phyloP scores from a whole-genome alignment of 2,329 filamentous ascomycete genomes.

The Aquanectria penicillioides region DNA sequence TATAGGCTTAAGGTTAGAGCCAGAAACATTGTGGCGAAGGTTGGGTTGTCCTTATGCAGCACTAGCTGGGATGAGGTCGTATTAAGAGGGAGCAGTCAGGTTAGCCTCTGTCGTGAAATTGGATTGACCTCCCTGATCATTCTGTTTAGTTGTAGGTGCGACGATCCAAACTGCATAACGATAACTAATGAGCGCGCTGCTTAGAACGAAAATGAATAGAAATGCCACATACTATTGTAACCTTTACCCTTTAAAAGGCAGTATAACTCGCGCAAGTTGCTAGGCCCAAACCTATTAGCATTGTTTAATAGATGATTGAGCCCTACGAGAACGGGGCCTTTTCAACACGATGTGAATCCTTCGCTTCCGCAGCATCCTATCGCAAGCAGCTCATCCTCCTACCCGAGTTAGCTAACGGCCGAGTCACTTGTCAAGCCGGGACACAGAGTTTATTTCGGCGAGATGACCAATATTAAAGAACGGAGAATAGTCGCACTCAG shows the following conservation, averaged over 20 bases:
- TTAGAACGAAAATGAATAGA: accelerated
- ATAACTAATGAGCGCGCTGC: background rate
- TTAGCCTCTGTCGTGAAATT: slow-evolving; percentile 42
- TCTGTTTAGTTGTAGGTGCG: slow-evolving; percentile 43
- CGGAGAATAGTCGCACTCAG: no score
- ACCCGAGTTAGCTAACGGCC: slow-evolving; percentile 4
- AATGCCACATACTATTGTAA: slow-evolving; percentile 34
- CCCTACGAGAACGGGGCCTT: slow-evolving; percentile 29
- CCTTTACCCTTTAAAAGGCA: slow-evolving; percentile 42
- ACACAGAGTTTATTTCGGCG: background rate
- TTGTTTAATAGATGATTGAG: slow-evolving; percentile 44
- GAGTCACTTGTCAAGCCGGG: background rate
- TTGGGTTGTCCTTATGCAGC: slow-evolving; percentile 44
- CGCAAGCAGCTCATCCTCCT: background rate
- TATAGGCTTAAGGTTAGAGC: slow-evolving; percentile 20
- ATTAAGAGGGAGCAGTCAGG: slow-evolving; percentile 39
- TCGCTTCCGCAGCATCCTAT: background rate
- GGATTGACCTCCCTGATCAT: slow-evolving; percentile 42
- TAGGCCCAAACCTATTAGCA: slow-evolving; percentile 45
- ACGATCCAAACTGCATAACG: slow-evolving; percentile 43
- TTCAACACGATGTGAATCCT: no score
- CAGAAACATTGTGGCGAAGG: accelerated
- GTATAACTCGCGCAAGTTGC: slow-evolving; percentile 43
- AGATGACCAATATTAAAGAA: no score
- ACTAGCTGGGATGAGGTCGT: slow-evolving; percentile 42